phyloP scores from a whole-genome alignment of 116 monocot species.

The Cymodocea nodosa region DNA sequence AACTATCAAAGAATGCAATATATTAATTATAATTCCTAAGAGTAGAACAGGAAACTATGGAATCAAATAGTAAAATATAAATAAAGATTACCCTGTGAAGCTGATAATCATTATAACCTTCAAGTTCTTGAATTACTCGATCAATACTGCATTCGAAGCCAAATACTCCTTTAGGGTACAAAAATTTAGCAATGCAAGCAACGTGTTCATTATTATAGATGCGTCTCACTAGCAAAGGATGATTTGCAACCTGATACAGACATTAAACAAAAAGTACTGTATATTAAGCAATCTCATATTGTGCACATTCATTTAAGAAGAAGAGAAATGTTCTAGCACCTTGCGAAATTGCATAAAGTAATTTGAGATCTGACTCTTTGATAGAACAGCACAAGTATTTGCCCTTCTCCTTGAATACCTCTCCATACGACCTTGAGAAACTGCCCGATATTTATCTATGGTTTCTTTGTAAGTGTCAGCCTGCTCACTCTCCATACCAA shows the following conservation, averaged over 20 bases:
- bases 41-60: too few relatives aligned
- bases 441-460: constrained; percentile 70
- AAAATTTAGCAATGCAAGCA: constrained; percentile 41
- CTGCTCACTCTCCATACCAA: constrained; percentile 63
- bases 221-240: constrained; percentile 73
- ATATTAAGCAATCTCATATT: too few relatives aligned
- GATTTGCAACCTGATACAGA: constrained; percentile 77
- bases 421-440: constrained; percentile 42
- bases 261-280: neutral
- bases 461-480: constrained; percentile 49
- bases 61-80: neutral
- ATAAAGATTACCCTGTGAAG: constrained; percentile 63
- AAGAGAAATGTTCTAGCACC: constrained; percentile 23
- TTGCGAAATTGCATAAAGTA: constrained; percentile 94
- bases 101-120: constrained; percentile 70
- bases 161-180: constrained; percentile 88
- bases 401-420: constrained; percentile 20
- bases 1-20: neutral
- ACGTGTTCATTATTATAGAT: constrained; percentile 74
- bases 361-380: constrained; percentile 89
- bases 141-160: constrained; percentile 87
- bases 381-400: constrained; percentile 29
- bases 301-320: neutral
- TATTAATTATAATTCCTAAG: too few relatives aligned
- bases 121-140: constrained; percentile 72